phyloP scores from a whole-genome alignment of 1,284 basidiomycete genomes.

The Neolentinus lepideus region DNA sequence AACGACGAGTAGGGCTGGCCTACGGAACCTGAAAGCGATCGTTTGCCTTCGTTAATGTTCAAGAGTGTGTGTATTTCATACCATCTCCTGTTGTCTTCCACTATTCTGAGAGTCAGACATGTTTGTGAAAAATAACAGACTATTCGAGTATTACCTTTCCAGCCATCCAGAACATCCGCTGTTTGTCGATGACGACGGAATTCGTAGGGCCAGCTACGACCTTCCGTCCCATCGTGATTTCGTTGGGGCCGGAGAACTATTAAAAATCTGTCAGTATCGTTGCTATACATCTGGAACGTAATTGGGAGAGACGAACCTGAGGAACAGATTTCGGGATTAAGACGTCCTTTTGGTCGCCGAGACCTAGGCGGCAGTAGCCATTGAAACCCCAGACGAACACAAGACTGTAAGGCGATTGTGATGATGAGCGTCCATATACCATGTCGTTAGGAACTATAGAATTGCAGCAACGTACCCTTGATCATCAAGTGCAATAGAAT shows the following conservation, averaged over 20 bases:
- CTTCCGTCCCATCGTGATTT: conserved; percentile 51
- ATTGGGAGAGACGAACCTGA: conserved; percentile 33
- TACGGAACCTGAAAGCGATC: conserved; percentile 52
- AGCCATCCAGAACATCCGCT: conserved; percentile 80
- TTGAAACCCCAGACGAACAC: conserved; percentile 89
- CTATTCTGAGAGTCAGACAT: conserved; percentile 25
- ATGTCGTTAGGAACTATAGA: conserved; percentile 1
- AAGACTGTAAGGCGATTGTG: conserved; percentile 27
- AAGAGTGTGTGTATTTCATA: conserved; percentile 19
- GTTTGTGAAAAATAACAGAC: too few species aligned
- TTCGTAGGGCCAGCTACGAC: conserved; percentile 81
- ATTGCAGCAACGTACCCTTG: conserved; percentile 43
- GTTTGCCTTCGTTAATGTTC: too few species aligned
- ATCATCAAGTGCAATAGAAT: conserved; percentile 77
- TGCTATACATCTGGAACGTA: background rate
- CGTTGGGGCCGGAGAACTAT: conserved; percentile 69
- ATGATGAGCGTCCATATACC: conserved; percentile 1
- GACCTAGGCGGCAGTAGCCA: conserved; percentile 73
- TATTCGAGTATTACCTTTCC: conserved; percentile 47
- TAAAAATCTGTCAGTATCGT: conserved; percentile 6
- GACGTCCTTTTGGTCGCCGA: conserved; percentile 81
- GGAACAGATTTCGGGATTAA: conserved; percentile 73
- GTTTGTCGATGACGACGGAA: conserved; percentile 79
- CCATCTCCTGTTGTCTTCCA: conserved; percentile 95
- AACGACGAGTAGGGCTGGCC: conserved; percentile 81